These are phyloP conservation scores for Actinomortierella wolfii DNA, from an alignment of 371 early-diverging fungal species.

Conservation along the genomic window DNA sequence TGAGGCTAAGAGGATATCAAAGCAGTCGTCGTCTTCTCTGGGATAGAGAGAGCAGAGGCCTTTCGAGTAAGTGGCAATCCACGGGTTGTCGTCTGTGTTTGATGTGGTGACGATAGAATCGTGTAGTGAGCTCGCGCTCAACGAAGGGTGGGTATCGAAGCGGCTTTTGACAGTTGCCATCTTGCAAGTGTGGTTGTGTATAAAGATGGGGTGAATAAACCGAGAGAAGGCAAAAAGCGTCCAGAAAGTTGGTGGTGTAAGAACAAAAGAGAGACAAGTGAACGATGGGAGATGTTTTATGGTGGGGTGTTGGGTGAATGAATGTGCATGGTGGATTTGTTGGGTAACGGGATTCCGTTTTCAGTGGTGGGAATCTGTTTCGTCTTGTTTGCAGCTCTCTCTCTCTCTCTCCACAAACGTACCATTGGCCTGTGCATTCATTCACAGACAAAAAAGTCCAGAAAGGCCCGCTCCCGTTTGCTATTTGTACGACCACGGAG, in stretches of 20 bases:
- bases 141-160: conserved; percentile 5
- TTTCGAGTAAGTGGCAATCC: conserved; percentile 25
- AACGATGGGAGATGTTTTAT: background rate
- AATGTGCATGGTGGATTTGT: background rate
- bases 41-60: conserved; percentile 25
- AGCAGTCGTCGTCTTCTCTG: conserved; percentile 28
- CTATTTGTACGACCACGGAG: too few relatives aligned
- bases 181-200: background rate
- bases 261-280: background rate
- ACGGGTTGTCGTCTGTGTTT: conserved; percentile 7
- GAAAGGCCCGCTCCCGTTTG: too few relatives aligned
- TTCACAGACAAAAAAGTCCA: background rate
- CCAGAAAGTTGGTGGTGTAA: background rate
- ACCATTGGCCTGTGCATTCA: background rate
- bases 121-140: background rate
- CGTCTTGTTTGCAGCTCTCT: too few relatives aligned
- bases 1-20: conserved; percentile 15
- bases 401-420: background rate
- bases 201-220: background rate
- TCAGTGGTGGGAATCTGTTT: too few relatives aligned
- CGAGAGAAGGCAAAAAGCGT: background rate
- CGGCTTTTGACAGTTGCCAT: conserved; percentile 20
- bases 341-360: conserved; percentile 1
- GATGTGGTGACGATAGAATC: background rate
- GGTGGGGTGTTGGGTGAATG: background rate